Percentiles rank a stretch among this genome's conserved stretches.
These are phyloP conservation scores for Agrostemma githago DNA, from an alignment of 148 eudicot species.

Conservation along the genomic window DNA sequence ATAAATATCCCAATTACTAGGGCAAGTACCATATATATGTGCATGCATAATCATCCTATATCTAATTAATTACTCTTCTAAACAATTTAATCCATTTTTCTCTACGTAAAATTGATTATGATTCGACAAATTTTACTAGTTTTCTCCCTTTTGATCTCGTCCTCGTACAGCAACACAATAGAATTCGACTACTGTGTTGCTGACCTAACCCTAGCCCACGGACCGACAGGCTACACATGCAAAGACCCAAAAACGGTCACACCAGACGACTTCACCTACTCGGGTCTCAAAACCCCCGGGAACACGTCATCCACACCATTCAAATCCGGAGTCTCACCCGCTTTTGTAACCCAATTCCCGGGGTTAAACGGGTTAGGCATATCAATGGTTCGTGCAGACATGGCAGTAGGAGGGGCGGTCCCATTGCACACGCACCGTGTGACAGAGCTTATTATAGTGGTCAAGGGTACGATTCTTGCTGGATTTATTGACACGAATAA, in stretches of 20 bases:
- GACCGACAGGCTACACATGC: constrained; percentile 9
- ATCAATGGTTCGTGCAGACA: constrained; percentile 11
- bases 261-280: constrained; percentile 4
- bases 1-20: too few species aligned
- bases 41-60: too few species aligned
- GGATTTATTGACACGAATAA: constrained; percentile 15
- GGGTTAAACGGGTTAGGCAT: constrained; percentile 15
- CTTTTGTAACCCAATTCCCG: neutral
- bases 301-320: neutral
- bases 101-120: neutral
- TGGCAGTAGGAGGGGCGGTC: constrained; percentile 7
- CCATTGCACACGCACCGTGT: neutral
- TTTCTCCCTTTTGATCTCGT: neutral
- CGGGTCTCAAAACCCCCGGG: neutral
- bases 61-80: too few species aligned
- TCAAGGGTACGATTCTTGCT: constrained; percentile 2
- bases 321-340: neutral
- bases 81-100: too few species aligned
- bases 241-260: constrained; percentile 5
- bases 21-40: too few species aligned
- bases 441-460: neutral
- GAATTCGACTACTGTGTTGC: constrained; percentile 4
- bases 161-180: neutral
- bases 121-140: neutral
- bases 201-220: neutral